phyloP scores from a whole-genome alignment of 176 grass and related monocot genomes.

The Aegilops bicornis region DNA sequence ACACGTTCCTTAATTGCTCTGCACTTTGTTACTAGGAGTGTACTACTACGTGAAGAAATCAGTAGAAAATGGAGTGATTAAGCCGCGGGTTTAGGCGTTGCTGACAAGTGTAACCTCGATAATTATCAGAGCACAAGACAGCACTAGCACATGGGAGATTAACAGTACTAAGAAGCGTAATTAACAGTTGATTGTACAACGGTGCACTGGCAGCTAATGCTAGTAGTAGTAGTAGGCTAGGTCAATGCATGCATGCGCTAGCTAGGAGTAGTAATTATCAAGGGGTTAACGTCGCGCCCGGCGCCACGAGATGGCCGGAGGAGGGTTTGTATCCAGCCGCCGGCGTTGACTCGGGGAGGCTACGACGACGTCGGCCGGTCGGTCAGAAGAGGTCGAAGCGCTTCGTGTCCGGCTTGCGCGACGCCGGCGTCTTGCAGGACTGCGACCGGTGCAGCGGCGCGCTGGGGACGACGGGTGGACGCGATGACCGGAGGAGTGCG shows the following conservation, averaged over 20 bases:
- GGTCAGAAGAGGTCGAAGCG: constrained; percentile 51
- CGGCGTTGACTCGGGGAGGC: background rate
- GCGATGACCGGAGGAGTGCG: constrained; percentile 59
- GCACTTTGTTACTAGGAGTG: background rate
- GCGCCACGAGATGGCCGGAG: background rate
- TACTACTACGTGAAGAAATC: no score
- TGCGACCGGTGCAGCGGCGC: constrained; percentile 32
- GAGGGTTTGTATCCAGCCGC: background rate
- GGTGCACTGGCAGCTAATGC: background rate
- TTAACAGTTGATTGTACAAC: constrained; percentile 27
- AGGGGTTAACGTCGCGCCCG: constrained; percentile 4
- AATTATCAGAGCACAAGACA: background rate
- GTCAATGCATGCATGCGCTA: constrained; percentile 33
- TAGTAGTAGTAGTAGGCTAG: background rate
- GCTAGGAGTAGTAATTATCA: background rate
- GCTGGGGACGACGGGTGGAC: constrained; percentile 66
- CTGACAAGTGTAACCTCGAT: background rate
- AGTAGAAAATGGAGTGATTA: background rate
- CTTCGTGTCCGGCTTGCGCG: background rate
- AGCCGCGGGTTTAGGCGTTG: background rate
- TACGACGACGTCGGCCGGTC: background rate
- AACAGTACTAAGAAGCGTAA: background rate
- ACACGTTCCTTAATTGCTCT: background rate
- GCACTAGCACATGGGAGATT: background rate
- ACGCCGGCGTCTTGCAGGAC: constrained; percentile 43